Conservation (phyloP, 495 filamentous ascomycete species). For the Coniosporium apollinis region DNA sequence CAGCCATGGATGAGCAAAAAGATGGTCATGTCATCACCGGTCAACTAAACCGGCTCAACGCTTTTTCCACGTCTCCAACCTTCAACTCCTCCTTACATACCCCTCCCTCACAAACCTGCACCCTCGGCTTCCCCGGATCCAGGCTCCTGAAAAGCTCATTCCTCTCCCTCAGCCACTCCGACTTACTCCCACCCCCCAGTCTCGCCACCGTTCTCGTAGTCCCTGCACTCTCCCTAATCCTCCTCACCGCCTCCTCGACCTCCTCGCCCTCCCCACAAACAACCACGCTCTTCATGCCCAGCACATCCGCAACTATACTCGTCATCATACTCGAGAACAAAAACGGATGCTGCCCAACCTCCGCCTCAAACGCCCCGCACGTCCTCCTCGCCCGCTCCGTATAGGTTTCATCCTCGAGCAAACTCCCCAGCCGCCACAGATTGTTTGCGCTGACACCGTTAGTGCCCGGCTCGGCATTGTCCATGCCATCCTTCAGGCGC, state of each 20-base stretch:
- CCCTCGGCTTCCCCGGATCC: conserved; percentile 16
- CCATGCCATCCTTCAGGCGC: conserved; percentile 84
- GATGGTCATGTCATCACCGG: not conserved
- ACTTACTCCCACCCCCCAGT: conserved; percentile 12
- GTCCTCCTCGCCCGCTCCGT: conserved; percentile 51
- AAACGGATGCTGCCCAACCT: conserved; percentile 83
- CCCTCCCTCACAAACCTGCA: conserved; percentile 25
- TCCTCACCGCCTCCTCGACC: conserved; percentile 13
- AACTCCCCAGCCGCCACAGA: conserved; percentile 54
- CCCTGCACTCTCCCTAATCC: conserved; percentile 9
- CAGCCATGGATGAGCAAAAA: not conserved
- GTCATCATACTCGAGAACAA: conserved; percentile 67
- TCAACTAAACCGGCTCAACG: conserved; percentile 1
- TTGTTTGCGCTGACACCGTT: conserved; percentile 78
- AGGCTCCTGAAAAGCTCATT: conserved; percentile 22
- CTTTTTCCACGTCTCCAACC: conserved; percentile 9
- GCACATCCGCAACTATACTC: conserved; percentile 47
- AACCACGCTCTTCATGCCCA: conserved; percentile 37
- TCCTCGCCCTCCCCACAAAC: conserved; percentile 20
- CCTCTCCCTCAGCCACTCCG: conserved; percentile 21
- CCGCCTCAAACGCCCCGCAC: conserved; percentile 67
- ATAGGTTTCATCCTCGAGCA: conserved; percentile 53
- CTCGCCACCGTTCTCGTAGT: conserved; percentile 17
- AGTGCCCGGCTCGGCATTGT: conserved; percentile 71
- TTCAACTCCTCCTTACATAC: conserved; percentile 19